Evolutionary conservation across 1,284 basidiomycete genomes (phyloP).

Genomic region (Vanrija sp.): DNA sequence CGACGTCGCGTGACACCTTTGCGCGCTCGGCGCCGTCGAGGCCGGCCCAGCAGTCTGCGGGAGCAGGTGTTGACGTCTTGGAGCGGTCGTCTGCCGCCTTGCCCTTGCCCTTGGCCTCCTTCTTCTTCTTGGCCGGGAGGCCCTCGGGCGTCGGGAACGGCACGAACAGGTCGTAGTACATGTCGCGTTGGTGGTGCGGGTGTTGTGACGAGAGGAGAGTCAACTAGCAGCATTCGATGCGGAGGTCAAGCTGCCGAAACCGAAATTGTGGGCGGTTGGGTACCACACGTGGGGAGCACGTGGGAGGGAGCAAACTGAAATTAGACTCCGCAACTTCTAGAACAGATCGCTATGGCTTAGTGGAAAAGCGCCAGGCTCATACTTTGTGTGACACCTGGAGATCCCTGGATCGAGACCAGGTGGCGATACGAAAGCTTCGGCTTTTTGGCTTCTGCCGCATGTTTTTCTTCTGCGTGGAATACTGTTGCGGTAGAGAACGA

Average conservation of each 20-base stretch:
- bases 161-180: slow-evolving; percentile 48
- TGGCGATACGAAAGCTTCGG: too few relatives aligned
- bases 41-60: slow-evolving; percentile 37
- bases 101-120: slow-evolving; percentile 34
- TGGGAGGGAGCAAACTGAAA: too few relatives aligned
- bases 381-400: too few relatives aligned
- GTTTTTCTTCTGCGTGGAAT: too few relatives aligned
- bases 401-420: too few relatives aligned
- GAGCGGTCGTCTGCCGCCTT: slow-evolving; percentile 17
- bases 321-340: background rate
- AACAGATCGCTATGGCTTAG: background rate
- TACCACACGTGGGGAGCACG: background rate
- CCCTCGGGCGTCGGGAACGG: slow-evolving; percentile 37
- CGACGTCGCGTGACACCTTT: slow-evolving; percentile 30
- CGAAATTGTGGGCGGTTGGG: background rate
- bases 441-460: too few relatives aligned
- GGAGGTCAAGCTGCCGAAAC: background rate
- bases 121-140: slow-evolving; percentile 22
- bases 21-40: slow-evolving; percentile 31
- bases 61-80: background rate
- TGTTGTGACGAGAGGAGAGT: background rate
- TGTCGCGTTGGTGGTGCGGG: slow-evolving; percentile 6
- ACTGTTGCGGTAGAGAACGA: too few relatives aligned
- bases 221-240: background rate
- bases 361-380: too few relatives aligned